Evolutionary conservation across 495 filamentous ascomycete species (phyloP).

Genomic region (Paragyromitra xinjiangensis): DNA sequence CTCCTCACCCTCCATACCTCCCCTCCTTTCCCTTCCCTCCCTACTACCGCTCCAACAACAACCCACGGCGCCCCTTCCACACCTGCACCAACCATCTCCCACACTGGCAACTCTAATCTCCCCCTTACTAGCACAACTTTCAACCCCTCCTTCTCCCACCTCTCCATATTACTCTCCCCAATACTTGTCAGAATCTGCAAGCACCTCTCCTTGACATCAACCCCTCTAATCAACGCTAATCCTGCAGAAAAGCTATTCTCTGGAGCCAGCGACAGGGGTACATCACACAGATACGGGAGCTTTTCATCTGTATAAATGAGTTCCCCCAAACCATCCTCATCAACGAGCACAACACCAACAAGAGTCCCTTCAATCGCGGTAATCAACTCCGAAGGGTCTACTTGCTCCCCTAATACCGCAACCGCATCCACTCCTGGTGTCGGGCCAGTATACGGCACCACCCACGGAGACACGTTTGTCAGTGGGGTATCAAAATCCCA

Average conservation of each 20-base stretch:
- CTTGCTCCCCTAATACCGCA: constrained; percentile 64
- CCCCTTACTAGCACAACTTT: constrained; percentile 66
- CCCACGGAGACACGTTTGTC: constrained; percentile 63
- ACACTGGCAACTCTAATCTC: constrained; percentile 58
- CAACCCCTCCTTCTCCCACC: constrained; percentile 45
- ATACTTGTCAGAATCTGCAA: constrained; percentile 65
- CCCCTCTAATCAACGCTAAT: constrained; percentile 64
- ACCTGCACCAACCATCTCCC: constrained; percentile 40
- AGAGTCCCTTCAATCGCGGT: constrained; percentile 68
- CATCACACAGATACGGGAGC: constrained; percentile 32
- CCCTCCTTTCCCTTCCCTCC: constrained; percentile 48
- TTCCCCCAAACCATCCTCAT: constrained; percentile 60
- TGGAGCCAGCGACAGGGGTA: constrained; percentile 16
- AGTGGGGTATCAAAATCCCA: constrained; percentile 65
- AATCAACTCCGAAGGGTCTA: constrained; percentile 62
- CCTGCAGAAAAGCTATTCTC: constrained; percentile 62
- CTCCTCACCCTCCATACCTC: constrained; percentile 58
- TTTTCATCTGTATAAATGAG: constrained; percentile 56
- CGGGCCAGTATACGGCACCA: constrained; percentile 65
- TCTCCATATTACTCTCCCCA: constrained; percentile 51
- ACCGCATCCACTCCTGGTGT: constrained; percentile 65
- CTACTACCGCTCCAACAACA: constrained; percentile 30
- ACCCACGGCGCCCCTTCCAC: constrained; percentile 56
- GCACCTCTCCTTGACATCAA: constrained; percentile 59
- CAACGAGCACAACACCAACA: constrained; percentile 67